Evolutionary conservation across 805 yeast genomes (phyloP), one percentile per base, ranked within the genome.

Genomic region (Sugiyamaella chiloensis): DNA sequence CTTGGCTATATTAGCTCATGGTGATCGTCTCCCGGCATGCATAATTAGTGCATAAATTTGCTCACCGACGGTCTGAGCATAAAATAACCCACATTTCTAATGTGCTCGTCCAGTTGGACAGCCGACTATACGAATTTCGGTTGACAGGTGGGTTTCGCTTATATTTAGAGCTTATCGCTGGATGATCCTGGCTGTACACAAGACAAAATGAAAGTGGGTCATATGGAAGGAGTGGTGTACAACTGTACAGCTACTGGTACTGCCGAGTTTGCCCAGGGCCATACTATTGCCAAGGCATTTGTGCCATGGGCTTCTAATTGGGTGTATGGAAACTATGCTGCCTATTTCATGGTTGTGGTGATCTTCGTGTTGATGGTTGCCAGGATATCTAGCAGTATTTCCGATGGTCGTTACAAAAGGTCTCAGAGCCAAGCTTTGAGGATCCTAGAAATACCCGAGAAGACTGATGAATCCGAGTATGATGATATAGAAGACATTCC

Each of bases 321-420:
- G 5, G 40, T 36, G 24, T 54, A 54, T 40, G 51, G 47, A 5
- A 44, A 46, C 8, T 54, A 46, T 42, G 35, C 46, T 5, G 44
- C 50, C 30, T 54, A 45, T 41, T 54, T 41, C 30, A 21, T 40
- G n/a, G 44, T 53, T 29, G 51, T 37, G 1, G 43, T 46, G 17
- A 41, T 54, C 11, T 47, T 47, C 37, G 16, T 47, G 11, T 21
- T 30, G 11, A 42, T 52, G 32, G 46, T 52, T 5, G 14, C 23
- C 5, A 44, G 58, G 20, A 14, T 40, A 4, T 9, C 39, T 26
- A 37, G 43, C 41, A 17, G 11, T 23, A 26, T 50, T 7, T 7
- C 27, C n/a, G 58, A 54, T 40, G 12, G 12, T 17, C 30, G 24
- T 9, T 43, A 40, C 32, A 26, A 32, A 16, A n/a, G 32, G 12